Evolutionary conservation across 306 rosid species (phyloP).

Genomic region (Quercus suber): DNA sequence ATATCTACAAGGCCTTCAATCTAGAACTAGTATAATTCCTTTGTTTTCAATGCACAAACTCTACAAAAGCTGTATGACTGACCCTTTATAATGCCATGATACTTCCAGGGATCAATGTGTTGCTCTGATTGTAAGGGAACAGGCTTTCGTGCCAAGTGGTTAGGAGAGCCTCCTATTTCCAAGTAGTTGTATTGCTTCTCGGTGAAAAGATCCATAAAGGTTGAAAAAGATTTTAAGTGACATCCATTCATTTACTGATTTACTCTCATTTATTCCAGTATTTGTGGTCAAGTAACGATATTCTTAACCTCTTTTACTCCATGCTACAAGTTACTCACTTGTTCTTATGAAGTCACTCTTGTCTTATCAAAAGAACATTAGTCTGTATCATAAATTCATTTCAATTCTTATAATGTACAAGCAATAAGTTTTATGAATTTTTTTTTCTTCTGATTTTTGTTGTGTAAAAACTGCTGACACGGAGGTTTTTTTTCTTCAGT

Average conservation of each 20-base stretch:
- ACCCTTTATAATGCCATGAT: not conserved
- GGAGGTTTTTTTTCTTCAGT: too few relatives aligned
- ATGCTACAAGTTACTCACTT: constrained; percentile 19
- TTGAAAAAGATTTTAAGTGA: constrained; percentile 15
- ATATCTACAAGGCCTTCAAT: not conserved
- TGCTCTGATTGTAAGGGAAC: constrained; percentile 65
- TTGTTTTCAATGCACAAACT: not conserved
- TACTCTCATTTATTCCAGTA: not conserved
- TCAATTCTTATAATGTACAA: constrained; percentile 5
- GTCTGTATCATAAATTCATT: constrained; percentile 15
- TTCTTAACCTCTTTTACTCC: constrained; percentile 15
- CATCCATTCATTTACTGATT: constrained; percentile 2
- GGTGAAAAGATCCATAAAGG: constrained; percentile 4
- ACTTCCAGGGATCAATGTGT: constrained; percentile 44
- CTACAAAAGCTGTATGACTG: not conserved
- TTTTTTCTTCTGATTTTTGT: not conserved
- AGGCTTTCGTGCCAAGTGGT: constrained; percentile 71
- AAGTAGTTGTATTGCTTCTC: constrained; percentile 31
- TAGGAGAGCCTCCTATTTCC: constrained; percentile 75
- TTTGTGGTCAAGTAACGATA: not conserved
- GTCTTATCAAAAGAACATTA: constrained; percentile 5
- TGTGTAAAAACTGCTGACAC: too few relatives aligned
- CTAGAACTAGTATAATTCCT: not conserved
- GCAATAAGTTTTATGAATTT: not conserved
- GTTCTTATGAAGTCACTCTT: constrained; percentile 5